Evolutionary conservation across 2,329 filamentous ascomycete species (phyloP), one percentile per base, ranked within the genome.

Genomic region (Cladosporium sp.): DNA sequence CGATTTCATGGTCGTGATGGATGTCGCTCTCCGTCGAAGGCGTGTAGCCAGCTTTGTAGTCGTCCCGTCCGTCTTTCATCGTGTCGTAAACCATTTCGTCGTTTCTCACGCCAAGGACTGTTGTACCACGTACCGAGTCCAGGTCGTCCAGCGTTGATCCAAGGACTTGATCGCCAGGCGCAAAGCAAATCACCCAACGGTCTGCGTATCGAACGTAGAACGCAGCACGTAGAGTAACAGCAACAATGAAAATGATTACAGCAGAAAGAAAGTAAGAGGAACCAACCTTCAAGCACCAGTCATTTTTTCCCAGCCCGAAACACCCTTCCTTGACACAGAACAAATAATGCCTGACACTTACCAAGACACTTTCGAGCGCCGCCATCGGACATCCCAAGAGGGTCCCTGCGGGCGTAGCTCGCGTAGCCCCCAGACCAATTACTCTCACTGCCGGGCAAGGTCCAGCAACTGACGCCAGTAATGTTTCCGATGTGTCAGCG

Each of bases 401-500:
- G 52, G 39, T 22, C 52, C 52, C 37, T 55, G 52, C 52, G 52
- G 40, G 36, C 51, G 28, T 54, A 44, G 51, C 37, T n/a, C n/a
- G n/a, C n/a, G n/a, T n/a, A n/a, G n/a, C n/a, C n/a, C 37, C 19
- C 25, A 37, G 51, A 34, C 51, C 37, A n/a, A 44, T 45, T 36
- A 13, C 25, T 35, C 36, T 54, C 37, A 54, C 50, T 22, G 50
- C 50, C 37, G 37, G 28, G n/a, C 7, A 12, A 22, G 19, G 20
- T 44, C 50, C 51, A 47, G 32, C 32, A 37, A n/a, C 40, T 13
- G 52, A 55, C 40, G 19, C 34, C 36, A 55, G 32, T 37, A 25
- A 10, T n/a, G n/a, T 37, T 55, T 55, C 40, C 40, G 32, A 47
- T 55, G 52, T 55, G 52, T 55, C 52, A 55, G 52, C 52, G 52